Evolutionary conservation across 2,329 filamentous ascomycete species (phyloP).

Genomic region (Aspergillus sp.): DNA sequence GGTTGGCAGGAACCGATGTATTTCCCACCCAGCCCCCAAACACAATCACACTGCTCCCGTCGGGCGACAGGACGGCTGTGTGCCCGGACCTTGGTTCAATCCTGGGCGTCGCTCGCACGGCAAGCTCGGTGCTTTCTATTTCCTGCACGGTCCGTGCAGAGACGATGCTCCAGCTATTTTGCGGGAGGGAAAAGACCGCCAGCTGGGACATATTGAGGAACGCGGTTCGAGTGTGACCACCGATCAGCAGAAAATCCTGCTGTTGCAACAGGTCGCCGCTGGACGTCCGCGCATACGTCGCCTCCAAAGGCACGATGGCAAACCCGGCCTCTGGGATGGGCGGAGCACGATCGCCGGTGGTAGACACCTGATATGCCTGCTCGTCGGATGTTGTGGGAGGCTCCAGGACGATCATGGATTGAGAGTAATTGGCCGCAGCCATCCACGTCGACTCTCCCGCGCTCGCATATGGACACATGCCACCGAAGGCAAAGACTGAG

Average conservation of each 20-base stretch:
- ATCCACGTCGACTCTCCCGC: slow-evolving; percentile 60
- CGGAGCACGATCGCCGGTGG: slow-evolving; percentile 56
- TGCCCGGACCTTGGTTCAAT: slow-evolving; percentile 87
- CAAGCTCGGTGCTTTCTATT: slow-evolving; percentile 55
- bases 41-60: slow-evolving; percentile 74
- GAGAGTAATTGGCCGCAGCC: slow-evolving; percentile 72
- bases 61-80: slow-evolving; percentile 74
- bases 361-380: slow-evolving; percentile 43
- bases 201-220: slow-evolving; percentile 95
- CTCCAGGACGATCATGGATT: slow-evolving; percentile 67
- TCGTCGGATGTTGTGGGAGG: slow-evolving; percentile 18
- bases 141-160: slow-evolving; percentile 53
- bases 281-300: slow-evolving; percentile 67
- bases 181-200: slow-evolving; percentile 81
- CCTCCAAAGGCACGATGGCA: slow-evolving; percentile 70
- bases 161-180: slow-evolving; percentile 83
- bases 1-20: slow-evolving; percentile 69
- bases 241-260: slow-evolving; percentile 75
- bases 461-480: slow-evolving; percentile 70
- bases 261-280: slow-evolving; percentile 66
- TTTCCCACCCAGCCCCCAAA: slow-evolving; percentile 93
- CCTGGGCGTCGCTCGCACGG: slow-evolving; percentile 46
- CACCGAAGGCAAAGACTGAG: slow-evolving; percentile 71
- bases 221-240: slow-evolving; percentile 77
- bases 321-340: slow-evolving; percentile 85